A percentile compares a stretch with the other conserved stretches of the same genome.
phyloP scores from a whole-genome alignment of 2,329 filamentous ascomycete species.

The Penicillium sp. region DNA sequence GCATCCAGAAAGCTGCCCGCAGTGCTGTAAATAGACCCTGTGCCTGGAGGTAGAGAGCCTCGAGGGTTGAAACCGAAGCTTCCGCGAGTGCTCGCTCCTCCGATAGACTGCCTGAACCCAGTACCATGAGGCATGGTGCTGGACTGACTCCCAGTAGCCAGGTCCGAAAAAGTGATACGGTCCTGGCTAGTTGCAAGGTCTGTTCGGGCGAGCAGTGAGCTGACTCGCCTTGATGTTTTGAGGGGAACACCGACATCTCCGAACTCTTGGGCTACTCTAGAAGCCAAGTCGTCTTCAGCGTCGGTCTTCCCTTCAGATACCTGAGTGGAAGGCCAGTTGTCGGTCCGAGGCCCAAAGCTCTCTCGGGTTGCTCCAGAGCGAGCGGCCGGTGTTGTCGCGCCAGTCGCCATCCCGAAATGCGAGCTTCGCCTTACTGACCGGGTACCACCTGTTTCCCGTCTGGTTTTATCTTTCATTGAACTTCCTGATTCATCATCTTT shows the following conservation, averaged over 20 bases:
- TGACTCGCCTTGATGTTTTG: constrained; percentile 74
- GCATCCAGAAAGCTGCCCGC: constrained; percentile 65
- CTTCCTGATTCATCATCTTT: constrained; percentile 62
- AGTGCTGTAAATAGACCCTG: constrained; percentile 45
- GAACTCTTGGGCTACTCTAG: constrained; percentile 68
- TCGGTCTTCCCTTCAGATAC: constrained; percentile 12
- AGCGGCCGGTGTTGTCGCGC: constrained; percentile 69
- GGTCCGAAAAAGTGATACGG: constrained; percentile 73
- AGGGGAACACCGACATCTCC: constrained; percentile 52
- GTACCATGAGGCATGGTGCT: constrained; percentile 36
- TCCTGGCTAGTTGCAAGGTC: constrained; percentile 85
- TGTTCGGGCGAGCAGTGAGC: constrained; percentile 82
- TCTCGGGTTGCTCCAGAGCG: constrained; percentile 68
- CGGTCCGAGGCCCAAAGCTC: constrained; percentile 62
- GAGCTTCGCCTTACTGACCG: constrained; percentile 67
- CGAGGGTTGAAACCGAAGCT: constrained; percentile 57
- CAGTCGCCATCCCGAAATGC: constrained; percentile 62
- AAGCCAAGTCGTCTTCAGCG: constrained; percentile 60
- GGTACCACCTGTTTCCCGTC: constrained; percentile 57
- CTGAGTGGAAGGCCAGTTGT: constrained; percentile 26
- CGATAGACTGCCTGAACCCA: constrained; percentile 68
- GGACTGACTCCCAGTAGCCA: constrained; percentile 49
- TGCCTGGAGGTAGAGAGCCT: constrained; percentile 55
- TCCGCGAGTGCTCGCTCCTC: constrained; percentile 60
- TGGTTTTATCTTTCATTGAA: constrained; percentile 40